These are phyloP conservation scores for Phytophthora brassicae DNA, from an alignment of 352 stramenopile genomes.

Conservation along the genomic window DNA sequence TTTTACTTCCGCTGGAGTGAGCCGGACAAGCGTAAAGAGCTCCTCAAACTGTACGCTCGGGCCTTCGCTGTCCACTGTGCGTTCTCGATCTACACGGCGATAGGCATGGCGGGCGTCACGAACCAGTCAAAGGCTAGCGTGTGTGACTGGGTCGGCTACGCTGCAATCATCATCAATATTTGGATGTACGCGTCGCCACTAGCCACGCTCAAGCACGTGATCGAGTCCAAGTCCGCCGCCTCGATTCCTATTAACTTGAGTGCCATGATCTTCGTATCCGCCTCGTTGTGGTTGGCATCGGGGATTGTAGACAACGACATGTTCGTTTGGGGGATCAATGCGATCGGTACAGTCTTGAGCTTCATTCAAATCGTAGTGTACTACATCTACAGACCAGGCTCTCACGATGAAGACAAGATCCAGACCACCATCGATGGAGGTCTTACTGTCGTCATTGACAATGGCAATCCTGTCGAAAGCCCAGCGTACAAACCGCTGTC, in stretches of 20 bases:
- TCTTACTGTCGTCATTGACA: constrained; percentile 14
- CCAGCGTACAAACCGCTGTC: constrained; percentile 12
- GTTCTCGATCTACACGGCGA: constrained; percentile 13
- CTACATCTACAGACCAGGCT: constrained; percentile 34
- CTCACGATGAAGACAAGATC: not conserved
- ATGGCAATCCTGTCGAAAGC: constrained; percentile 2
- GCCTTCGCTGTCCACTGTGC: constrained; percentile 1
- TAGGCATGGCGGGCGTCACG: not conserved
- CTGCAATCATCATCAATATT: constrained; percentile 9
- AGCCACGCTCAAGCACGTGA: constrained; percentile 36
- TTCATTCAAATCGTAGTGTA: constrained; percentile 48
- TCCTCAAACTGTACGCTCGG: constrained; percentile 4
- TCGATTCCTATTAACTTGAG: constrained; percentile 55
- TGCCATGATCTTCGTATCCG: constrained; percentile 39
- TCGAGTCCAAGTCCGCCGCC: constrained; percentile 36
- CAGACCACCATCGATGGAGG: not conserved
- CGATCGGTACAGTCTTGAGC: constrained; percentile 35
- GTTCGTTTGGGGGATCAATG: constrained; percentile 41
- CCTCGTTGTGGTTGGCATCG: constrained; percentile 44
- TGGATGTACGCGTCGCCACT: constrained; percentile 49
- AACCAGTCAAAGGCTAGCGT: not conserved
- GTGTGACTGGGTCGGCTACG: constrained; percentile 16
- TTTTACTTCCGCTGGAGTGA: constrained; percentile 18
- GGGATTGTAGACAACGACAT: constrained; percentile 37
- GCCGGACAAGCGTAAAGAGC: not conserved